These are phyloP conservation scores for Xylaria sp. DNA, from an alignment of 2,329 filamentous ascomycete genomes.

Conservation along the genomic window DNA sequence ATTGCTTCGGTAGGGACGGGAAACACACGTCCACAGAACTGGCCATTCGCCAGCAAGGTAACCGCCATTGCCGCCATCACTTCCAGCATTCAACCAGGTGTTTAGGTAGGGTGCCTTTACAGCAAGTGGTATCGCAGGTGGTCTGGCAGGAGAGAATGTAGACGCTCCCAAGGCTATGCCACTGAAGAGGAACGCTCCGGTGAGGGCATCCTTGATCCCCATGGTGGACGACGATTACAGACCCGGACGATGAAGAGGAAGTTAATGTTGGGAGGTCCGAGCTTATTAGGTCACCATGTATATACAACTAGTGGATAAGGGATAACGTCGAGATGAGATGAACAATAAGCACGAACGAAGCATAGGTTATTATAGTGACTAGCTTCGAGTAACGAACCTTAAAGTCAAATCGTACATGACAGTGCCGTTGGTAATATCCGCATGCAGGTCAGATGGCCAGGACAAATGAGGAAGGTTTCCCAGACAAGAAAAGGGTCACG, in stretches of 20 bases:
- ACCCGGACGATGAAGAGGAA: constrained; percentile 11
- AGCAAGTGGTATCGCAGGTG: constrained; percentile 76
- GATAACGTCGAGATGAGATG: constrained; percentile 38
- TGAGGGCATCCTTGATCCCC: constrained; percentile 44
- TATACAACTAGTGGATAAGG: constrained; percentile 27
- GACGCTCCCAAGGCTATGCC: constrained; percentile 54
- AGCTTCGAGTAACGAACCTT: constrained; percentile 32
- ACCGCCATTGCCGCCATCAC: constrained; percentile 70
- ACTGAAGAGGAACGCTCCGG: constrained; percentile 47
- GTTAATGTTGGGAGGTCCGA: constrained; percentile 18
- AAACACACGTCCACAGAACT: constrained; percentile 73
- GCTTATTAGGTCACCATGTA: constrained; percentile 21
- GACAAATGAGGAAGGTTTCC: constrained; percentile 50
- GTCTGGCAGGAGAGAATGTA: constrained; percentile 71
- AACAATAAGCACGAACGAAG: constrained; percentile 22
- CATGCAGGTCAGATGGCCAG: constrained; percentile 44
- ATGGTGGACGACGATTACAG: constrained; percentile 37
- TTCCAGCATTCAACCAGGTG: constrained; percentile 73
- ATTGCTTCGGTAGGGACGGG: not conserved
- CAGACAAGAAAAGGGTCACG: constrained; percentile 38
- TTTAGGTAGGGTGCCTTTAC: constrained; percentile 81
- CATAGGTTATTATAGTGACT: constrained; percentile 39
- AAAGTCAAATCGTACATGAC: constrained; percentile 25
- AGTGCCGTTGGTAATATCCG: constrained; percentile 25
- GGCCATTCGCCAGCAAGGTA: constrained; percentile 77